Conservation (phyloP, 2,329 filamentous ascomycete species). For the Aspergillus carbonarius region DNA sequence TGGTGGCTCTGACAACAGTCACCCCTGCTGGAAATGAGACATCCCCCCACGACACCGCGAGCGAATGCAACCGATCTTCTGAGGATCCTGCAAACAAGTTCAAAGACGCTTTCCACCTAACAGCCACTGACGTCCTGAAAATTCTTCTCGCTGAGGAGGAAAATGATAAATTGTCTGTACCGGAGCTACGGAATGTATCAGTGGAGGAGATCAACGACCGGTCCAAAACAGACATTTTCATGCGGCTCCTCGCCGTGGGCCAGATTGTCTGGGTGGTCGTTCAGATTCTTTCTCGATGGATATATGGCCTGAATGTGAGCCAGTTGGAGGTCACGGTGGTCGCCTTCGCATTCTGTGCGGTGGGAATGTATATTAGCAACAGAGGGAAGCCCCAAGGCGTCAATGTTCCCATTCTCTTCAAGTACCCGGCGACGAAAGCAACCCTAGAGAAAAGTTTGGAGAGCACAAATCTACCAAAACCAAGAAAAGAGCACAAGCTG, state of each 20-base stretch:
- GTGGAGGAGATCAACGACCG: background rate
- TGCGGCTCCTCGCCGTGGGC: background rate
- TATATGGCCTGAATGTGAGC: background rate
- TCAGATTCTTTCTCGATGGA: background rate
- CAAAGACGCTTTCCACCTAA: background rate
- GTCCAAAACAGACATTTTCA: background rate
- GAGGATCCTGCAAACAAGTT: background rate
- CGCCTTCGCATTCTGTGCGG: background rate
- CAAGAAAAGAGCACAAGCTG: background rate
- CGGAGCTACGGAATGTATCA: background rate
- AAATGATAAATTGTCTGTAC: background rate
- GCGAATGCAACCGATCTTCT: background rate
- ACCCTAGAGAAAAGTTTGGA: background rate
- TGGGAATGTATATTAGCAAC: background rate
- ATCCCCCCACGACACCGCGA: no score
- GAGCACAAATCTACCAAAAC: rapidly evolving
- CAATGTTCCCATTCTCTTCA: background rate
- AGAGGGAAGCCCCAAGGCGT: background rate
- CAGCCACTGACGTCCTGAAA: background rate
- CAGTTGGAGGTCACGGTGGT: background rate
- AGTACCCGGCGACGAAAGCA: background rate
- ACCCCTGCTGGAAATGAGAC: no score
- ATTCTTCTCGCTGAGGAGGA: background rate
- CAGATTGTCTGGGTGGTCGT: background rate
- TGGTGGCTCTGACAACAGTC: no score